phyloP scores from a whole-genome alignment of 495 filamentous ascomycete species.

The Aspergillus cristatus region DNA sequence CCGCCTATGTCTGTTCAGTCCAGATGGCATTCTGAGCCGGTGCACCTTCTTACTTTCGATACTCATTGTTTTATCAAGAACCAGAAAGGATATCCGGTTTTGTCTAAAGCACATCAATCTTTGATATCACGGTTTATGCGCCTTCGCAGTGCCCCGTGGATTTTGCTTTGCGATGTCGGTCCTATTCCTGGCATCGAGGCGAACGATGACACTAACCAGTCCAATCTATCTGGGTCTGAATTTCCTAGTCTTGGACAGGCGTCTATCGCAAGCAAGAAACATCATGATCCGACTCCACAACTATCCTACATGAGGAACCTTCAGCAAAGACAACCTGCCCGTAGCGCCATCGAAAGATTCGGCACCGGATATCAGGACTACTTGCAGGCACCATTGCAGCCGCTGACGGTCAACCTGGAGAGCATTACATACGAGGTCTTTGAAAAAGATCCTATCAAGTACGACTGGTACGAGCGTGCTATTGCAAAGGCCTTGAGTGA shows the following conservation, averaged over 20 bases:
- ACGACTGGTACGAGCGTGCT: conserved; percentile 86
- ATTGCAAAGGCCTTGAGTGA: conserved; percentile 75
- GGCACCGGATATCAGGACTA: conserved; percentile 85
- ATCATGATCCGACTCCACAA: conserved; percentile 54
- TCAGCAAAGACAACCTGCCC: conserved; percentile 69
- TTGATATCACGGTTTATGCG: conserved; percentile 79
- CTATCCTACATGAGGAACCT: conserved; percentile 76
- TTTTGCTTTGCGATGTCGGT: conserved; percentile 70
- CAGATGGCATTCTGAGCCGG: conserved; percentile 90
- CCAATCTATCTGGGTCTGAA: conserved; percentile 37
- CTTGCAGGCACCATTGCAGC: conserved; percentile 87
- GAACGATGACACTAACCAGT: conserved; percentile 18
- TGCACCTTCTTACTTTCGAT: conserved; percentile 67
- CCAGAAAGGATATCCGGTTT: conserved; percentile 67
- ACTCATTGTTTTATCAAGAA: conserved; percentile 65
- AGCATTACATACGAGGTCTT: conserved; percentile 98
- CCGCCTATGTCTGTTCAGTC: conserved; percentile 65
- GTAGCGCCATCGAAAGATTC: conserved; percentile 55
- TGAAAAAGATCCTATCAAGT: conserved; percentile 96
- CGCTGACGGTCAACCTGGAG: conserved; percentile 91
- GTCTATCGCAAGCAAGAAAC: conserved; percentile 36
- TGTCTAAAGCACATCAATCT: conserved; percentile 72
- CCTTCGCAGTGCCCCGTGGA: conserved; percentile 67
- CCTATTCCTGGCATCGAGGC: conserved; percentile 48
- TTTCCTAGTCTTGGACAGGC: conserved; percentile 63